These are phyloP conservation scores for Candida suzukii DNA, from an alignment of 805 yeast genomes.

Conservation along the genomic window DNA sequence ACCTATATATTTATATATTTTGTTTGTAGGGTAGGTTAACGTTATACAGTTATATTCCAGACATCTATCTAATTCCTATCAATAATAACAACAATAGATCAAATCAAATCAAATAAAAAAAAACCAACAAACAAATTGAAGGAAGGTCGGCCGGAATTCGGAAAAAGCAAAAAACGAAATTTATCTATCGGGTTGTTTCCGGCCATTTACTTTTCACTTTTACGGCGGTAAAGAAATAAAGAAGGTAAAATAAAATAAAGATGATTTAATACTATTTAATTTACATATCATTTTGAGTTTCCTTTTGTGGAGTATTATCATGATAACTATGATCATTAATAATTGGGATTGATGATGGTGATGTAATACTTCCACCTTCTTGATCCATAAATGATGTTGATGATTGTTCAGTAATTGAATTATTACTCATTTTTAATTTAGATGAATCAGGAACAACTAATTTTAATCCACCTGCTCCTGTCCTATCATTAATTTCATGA, in stretches of 20 bases:
- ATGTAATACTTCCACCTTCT: neutral
- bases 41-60: too few relatives aligned
- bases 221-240: too few relatives aligned
- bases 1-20: too few relatives aligned
- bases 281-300: conserved; percentile 13
- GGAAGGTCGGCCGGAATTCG: too few relatives aligned
- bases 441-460: neutral
- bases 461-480: neutral
- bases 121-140: too few relatives aligned
- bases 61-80: too few relatives aligned
- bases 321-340: neutral
- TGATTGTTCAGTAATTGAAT: neutral
- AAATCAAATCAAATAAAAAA: too few relatives aligned
- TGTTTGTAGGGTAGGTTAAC: too few relatives aligned
- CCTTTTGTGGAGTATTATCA: conserved; percentile 10
- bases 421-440: neutral
- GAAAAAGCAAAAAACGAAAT: too few relatives aligned
- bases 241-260: neutral
- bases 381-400: neutral
- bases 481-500: neutral
- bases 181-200: too few relatives aligned
- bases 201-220: too few relatives aligned
- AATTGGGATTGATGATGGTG: neutral
- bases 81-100: too few relatives aligned
- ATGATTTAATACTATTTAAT: neutral